Evolutionary conservation across 148 eudicot genomes (phyloP), one percentile per base, ranked within the genome.

Genomic region (Nepenthes mirabilis): DNA sequence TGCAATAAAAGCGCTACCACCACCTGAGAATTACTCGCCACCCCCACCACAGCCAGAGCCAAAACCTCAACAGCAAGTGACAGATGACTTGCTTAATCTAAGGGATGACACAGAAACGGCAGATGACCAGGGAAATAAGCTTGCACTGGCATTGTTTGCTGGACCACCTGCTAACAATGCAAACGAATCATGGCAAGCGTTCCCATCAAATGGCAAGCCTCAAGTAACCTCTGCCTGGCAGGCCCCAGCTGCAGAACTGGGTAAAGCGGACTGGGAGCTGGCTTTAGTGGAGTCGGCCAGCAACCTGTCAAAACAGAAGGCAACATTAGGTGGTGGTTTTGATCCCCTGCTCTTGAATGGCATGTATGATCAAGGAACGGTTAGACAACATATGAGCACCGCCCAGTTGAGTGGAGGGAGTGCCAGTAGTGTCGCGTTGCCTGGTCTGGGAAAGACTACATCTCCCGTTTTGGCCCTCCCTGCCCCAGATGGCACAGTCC

Each of bases 201-300:
- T 82, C 40, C 58, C 74, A 11, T 59, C 83, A 0, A 78, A 83
- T 14, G 83, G 82, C 33, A 68, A 73, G 37, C 72, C 75, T 11
- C 82, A 74, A 60, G 82, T 88, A 11, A 84, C 85, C n/a, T 88
- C 91, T 10, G 95, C 95, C 0, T 88, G 95, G 91, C 84, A 88
- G 68, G 82, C 51, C 53, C 88, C 88, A 6, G 95, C 88, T 12
- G 91, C 91, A 0, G 95, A 84, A 56, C 62, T 48, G 6, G 95
- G 91, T 14, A 88, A 88, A 68, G 95, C 95, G 0, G 91, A 84
- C 69, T 88, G 95, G 95, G 95, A 88, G 64, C 72, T 84, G 52
- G 95, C 95, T 40, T 59, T 88, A 55, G 95, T 88, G 33, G 95
- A 84, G 59, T 73, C 95, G 2, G 83, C 85, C 1, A 84, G 95